Evolutionary conservation across 768 basidiomycete species (phyloP), one percentile per base, ranked within the genome.

Genomic region (Podaxis rugospora): DNA sequence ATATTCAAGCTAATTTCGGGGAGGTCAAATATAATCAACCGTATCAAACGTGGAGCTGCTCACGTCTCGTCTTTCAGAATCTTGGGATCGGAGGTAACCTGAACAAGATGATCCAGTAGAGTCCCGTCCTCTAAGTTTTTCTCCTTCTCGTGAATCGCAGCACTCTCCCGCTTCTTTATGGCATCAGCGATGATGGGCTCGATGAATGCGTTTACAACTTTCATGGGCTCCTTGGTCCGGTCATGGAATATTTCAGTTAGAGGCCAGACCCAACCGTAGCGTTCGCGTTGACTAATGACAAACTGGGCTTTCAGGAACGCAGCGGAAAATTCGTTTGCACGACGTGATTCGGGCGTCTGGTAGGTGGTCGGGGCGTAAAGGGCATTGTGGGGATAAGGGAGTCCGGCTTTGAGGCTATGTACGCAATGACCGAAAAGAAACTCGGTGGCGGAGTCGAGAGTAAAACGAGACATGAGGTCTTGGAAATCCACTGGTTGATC

Each of bases 371-470:
- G 61, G 39, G 69, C 46, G 49, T 66, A 69, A 6, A 67, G 23
- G 10, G 71, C 71, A 46, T 80, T 78, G 67, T 76, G 73, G 0
- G 85, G 84, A 61, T 82, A 85, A 9, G 83, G 83, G 13, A 88
- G 72, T 13, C 75, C 76, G 2, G 78, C 77, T 3, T 75, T 69
- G 35, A 88, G 80, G 60, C 76, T 79, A 60, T 86, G 71, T 2
- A 87, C 82, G 64, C 81, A 82, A 54, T 73, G 74, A 2, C 86
- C 86, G 57, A 88, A 87, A 37, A 89, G 77, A 66, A 87, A 87
- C 58, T 87, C 85, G 0, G 85, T 82, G 1, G 86, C 85, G 1
- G 84, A 78, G 71, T 89, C 88, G 23, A 89, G 78, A 0, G 87
- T 87, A 67, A 87, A 88, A 1, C 85, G 78, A 2, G 78, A 80